Evolutionary conservation across 176 grass and related monocot species (phyloP).

Genomic region (Dactylis glomerata): DNA sequence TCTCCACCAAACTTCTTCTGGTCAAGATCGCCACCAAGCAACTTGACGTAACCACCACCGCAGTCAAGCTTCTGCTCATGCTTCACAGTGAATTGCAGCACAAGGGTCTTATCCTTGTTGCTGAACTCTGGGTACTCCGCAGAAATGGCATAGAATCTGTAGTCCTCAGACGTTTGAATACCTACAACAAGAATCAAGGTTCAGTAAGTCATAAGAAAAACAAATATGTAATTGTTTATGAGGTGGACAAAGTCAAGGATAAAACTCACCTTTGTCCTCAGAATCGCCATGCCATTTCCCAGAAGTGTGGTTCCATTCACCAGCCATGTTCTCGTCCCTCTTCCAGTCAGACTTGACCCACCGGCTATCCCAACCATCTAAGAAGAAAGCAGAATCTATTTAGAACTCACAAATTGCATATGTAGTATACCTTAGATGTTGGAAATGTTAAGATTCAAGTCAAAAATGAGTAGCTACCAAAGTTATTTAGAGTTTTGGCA

Average conservation of each 20-base stretch:
- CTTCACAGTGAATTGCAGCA: slow-evolving; percentile 93
- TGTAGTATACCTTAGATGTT: background rate
- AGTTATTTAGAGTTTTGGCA: background rate
- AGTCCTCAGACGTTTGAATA: slow-evolving; percentile 87
- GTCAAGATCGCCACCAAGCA: slow-evolving; percentile 79
- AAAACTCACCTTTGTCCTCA: slow-evolving; percentile 69
- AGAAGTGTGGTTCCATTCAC: slow-evolving; percentile 88
- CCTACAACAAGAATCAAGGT: slow-evolving; percentile 35
- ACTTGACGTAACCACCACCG: slow-evolving; percentile 85
- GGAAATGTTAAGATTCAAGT: background rate
- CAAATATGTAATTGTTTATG: background rate
- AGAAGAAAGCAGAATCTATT: background rate
- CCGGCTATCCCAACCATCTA: slow-evolving; percentile 83
- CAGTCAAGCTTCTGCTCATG: slow-evolving; percentile 98
- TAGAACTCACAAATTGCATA: background rate
- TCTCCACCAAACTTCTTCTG: slow-evolving; percentile 99
- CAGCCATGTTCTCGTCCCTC: slow-evolving; percentile 69
- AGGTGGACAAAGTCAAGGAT: too few relatives aligned
- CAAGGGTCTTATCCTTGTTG: slow-evolving; percentile 87
- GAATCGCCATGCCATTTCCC: slow-evolving; percentile 85
- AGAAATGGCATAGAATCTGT: slow-evolving; percentile 94
- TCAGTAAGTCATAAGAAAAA: background rate
- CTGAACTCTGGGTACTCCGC: slow-evolving; percentile 77
- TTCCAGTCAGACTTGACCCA: slow-evolving; percentile 97
- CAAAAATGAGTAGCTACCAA: background rate